phyloP scores from a whole-genome alignment of 2,329 filamentous ascomycete genomes.

The Drechslerella dactyloides region DNA sequence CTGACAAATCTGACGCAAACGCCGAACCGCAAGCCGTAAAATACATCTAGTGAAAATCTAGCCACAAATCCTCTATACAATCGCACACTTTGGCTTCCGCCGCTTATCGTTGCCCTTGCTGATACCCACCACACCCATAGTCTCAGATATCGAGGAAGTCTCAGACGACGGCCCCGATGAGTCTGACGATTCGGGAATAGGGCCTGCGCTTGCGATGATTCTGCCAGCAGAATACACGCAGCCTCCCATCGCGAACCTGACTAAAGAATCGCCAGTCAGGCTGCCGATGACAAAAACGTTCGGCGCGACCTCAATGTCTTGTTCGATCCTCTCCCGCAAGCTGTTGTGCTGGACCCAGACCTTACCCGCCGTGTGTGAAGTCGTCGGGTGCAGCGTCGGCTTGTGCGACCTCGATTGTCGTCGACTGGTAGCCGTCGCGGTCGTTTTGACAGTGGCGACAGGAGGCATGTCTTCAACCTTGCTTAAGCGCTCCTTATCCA shows the following conservation, averaged over 20 bases:
- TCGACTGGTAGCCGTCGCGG: conserved; percentile 15
- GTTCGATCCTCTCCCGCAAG: conserved; percentile 63
- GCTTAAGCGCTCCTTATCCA: conserved; percentile 5
- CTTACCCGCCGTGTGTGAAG: conserved; percentile 47
- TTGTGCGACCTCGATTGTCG: conserved; percentile 21
- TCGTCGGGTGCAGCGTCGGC: conserved; percentile 35
- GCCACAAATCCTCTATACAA: too few species aligned
- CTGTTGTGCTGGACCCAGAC: conserved; percentile 63
- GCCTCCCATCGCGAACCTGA: conserved; percentile 67
- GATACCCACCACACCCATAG: conserved; percentile 13
- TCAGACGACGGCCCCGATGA: conserved; percentile 25
- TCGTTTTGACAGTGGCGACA: background rate
- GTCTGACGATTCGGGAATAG: conserved; percentile 30
- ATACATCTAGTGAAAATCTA: background rate
- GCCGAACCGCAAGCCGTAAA: too few species aligned
- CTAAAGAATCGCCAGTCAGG: conserved; percentile 67
- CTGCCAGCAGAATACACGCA: conserved; percentile 66
- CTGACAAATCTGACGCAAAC: too few species aligned
- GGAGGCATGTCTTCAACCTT: conserved; percentile 2
- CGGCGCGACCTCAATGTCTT: conserved; percentile 63
- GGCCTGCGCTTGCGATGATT: conserved; percentile 55
- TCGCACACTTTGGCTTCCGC: conserved; percentile 29
- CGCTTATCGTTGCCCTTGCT: conserved; percentile 7
- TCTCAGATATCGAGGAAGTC: conserved; percentile 32
- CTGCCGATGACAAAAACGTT: conserved; percentile 67